A percentile compares a stretch with the other conserved stretches of the same genome.
Evolutionary conservation across 306 rosid species (phyloP).

Genomic region (Astragalus membranaceus): DNA sequence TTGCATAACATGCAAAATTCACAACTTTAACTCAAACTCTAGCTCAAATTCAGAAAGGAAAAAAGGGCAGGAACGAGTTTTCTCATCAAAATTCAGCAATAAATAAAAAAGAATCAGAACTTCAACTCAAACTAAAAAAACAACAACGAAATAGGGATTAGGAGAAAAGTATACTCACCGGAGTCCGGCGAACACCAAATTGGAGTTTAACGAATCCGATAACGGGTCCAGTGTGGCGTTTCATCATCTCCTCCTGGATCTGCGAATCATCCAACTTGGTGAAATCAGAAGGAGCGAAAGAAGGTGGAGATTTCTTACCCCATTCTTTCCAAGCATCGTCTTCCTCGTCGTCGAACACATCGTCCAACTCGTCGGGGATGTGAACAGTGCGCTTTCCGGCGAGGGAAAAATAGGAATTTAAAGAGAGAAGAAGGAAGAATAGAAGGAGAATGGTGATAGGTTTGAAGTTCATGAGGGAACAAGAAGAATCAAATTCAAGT

Average conservation of each 20-base stretch:
- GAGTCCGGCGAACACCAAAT: conserved; percentile 50
- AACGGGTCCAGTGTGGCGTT: conserved; percentile 58
- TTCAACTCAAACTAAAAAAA: not conserved
- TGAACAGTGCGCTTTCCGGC: conserved; percentile 57
- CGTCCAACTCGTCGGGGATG: conserved; percentile 83
- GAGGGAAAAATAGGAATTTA: conserved; percentile 21
- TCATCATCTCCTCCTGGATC: conserved; percentile 75
- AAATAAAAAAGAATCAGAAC: not conserved
- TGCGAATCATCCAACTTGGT: conserved; percentile 53
- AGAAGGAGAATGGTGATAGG: conserved; percentile 19
- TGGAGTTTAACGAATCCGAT: conserved; percentile 88
- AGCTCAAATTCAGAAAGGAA: not conserved
- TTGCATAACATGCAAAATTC: not conserved
- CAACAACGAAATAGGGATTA: not conserved
- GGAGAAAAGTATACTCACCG: conserved; percentile 29
- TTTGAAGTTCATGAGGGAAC: conserved; percentile 22
- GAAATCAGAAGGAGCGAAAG: conserved; percentile 46
- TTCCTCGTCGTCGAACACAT: conserved; percentile 80
- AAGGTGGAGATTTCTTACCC: conserved; percentile 64
- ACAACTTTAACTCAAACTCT: not conserved
- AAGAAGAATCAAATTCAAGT: not conserved
- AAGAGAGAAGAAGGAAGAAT: conserved; percentile 13
- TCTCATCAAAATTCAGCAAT: not conserved
- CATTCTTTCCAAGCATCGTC: conserved; percentile 82
- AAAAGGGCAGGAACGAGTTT: not conserved